Evolutionary conservation across 148 eudicot genomes (phyloP), one percentile per base, ranked within the genome.

Genomic region (Chenopodium formosanum): DNA sequence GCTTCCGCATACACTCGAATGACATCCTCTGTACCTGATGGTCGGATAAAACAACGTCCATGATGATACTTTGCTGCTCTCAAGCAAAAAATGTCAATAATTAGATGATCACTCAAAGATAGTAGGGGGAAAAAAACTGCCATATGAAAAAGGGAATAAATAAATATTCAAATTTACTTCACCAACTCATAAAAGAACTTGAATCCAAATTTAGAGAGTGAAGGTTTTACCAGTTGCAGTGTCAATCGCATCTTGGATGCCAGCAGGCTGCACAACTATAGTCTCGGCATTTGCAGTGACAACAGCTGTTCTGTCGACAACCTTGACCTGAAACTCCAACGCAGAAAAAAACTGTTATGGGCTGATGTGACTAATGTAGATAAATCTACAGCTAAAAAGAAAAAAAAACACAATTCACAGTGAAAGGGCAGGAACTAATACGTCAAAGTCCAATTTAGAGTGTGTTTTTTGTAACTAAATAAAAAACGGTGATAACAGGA

Each of bases 1-100:
- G 98, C 97, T 88, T 95, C 98, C 37, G 97, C 98, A 84, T 95
- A 93, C 9, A 93, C 92, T 79, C 94, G 89, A 47, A 93, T 84
- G 1, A 95, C 97, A 72, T 95, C 98, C 83, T 95, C 98, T 67
- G 97, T 95, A 62, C 98, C 98, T 20, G 97, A 95, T 82, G 97
- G 92, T 52, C 98, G 80, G 81, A 95, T 88, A 80, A 95, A 93
- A 82, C 98, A 90, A 60, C 97, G 83, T 27, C 97, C 97, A 52
- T 81, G 86, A 32, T 78, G 84, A 75, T 90, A 89, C 78, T 91
- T 92, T 19, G 82, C 97, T 95, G 90, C 81, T 82, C 63, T 27
- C 22, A 71, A n/a, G 58, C 23, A 0, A 70, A 48, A 23, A 31
- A 62, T 14, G 63, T 79, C 23, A 32, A 27, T 14, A 10, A 27